phyloP scores from a whole-genome alignment of 2,329 filamentous ascomycete genomes.

The Zarea fungicola region DNA sequence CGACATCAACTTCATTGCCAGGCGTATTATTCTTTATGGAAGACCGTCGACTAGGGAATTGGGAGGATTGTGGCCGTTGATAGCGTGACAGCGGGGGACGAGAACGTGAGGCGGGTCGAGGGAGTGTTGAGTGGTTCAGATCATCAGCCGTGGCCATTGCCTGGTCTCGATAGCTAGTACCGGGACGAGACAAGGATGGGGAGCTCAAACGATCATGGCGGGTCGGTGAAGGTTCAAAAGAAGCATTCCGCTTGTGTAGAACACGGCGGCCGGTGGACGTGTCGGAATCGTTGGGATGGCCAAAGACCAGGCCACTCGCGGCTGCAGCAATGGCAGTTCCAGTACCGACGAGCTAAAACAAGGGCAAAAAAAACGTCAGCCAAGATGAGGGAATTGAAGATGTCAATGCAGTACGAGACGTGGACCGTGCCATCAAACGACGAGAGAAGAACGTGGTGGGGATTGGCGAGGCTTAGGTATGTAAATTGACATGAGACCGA shows the following conservation, averaged over 20 bases:
- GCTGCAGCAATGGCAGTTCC: constrained; percentile 58
- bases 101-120: constrained; percentile 28
- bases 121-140: constrained; percentile 15
- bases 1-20: not conserved
- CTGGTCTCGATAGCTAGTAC: not conserved
- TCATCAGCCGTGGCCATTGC: constrained; percentile 4
- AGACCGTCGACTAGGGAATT: constrained; percentile 21
- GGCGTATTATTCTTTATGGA: not conserved
- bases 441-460: not conserved
- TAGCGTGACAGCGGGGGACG: constrained; percentile 34
- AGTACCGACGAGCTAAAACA: constrained; percentile 52
- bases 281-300: constrained; percentile 43
- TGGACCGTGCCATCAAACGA: not conserved
- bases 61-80: constrained; percentile 33
- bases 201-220: constrained; percentile 8
- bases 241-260: constrained; percentile 14
- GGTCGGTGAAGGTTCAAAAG: constrained; percentile 14
- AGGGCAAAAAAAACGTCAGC: constrained; percentile 1
- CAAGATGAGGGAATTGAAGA: not conserved
- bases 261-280: constrained; percentile 23
- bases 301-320: constrained; percentile 54
- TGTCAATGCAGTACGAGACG: not conserved
- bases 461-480: constrained; percentile 6
- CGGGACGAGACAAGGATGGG: not conserved
- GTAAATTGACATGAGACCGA: constrained; percentile 13